Base-by-base conservation (phyloP, 441 rosid genomes). In the Bocquillonia castaneifolia region DNA sequence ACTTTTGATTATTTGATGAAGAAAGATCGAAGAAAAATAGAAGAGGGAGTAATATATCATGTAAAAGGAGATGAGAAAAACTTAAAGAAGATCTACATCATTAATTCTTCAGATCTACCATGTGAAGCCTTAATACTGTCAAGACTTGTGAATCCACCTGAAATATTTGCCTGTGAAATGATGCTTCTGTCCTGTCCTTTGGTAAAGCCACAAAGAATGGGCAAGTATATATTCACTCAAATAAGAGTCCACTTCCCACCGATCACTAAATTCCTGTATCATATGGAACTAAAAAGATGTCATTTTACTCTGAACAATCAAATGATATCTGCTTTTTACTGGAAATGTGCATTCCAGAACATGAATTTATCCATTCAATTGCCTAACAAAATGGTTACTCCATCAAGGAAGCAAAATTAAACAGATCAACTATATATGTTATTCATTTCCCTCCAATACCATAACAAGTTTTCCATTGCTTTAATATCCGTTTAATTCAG, bases 161-260 rank as follows among this genome's bases (percentile, higher is more conserved):
- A 72, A 88, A 76, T 74, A 93, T 91, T 70, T 93, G 97, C 75
- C 81, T 58, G 52, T 37, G 97, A 88, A 58, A 86, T 51, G 9
- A 86, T 83, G 74, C 40, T 84, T 76, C 84, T 88, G 60, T 93
- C 98, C 84, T 88, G 60, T 93, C 98, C 78, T 93, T 93, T 13
- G 96, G 98, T 72, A 93, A 70, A 18, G 98, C 97, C 50, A 93
- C 98, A 17, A 85, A 91, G 74, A 82, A 91, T 26, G 97, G 95
- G n/a, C 79, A 84, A 20, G 85, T 89, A 50, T 83, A 75, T 93
- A 85, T 40, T 97, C 91, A 79, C 93, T 89, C 67, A 93, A 77
- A 73, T 91, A 93, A 5, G 96, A 84, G 73, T 93, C 97, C 63
- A 88, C 97, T 74, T 93, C 98, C 87, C 88, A 81, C n/a, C 96